Evolutionary conservation across 352 stramenopile species (phyloP), one percentile per base, ranked within the genome.

Genomic region (Phytophthora podocarpi): DNA sequence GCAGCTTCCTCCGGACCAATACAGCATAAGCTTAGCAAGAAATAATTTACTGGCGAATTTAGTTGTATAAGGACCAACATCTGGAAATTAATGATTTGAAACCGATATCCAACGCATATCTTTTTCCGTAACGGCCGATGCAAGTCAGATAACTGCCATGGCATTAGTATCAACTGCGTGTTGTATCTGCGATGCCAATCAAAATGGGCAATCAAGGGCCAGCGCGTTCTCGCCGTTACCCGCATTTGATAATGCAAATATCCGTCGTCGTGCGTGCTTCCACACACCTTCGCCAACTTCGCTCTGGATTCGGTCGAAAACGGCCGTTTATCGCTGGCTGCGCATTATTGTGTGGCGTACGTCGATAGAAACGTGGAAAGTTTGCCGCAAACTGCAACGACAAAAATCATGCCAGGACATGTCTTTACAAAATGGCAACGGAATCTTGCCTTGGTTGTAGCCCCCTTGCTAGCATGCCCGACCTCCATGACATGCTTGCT

Each of bases 281-380:
- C 36, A 27, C 43, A 18, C 27, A 53, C 18, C 27, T 41, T 18
- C 32, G 28, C 20, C 47, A 34, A 34, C 55, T 56, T 52, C 27
- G 34, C 41, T 11, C 35, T 24, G 16, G 59, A 41, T 59, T 51
- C 37, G 21, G 36, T 66, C 24, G 32, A 36, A 55, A 61, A 52
- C 49, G 48, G 32, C 55, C 27, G 62, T 63, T 72, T 59, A 24
- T 59, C 35, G 37, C 37, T 50, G 11, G 34, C 26, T 41, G 18
- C 16, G 24, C 18, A 26, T 32, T 9, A 18, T 35, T 35, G 26
- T 55, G 43, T 57, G 46, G 47, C 16, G 23, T 21, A 65, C 37
- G 18, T 32, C 28, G 37, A 60, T 64, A 53, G 36, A 68, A 68
- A 68, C 35, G 23, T 69, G 53, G 60, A 72, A 72, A 72, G 20